Percentiles rank a stretch among this genome's conserved stretches.
These are phyloP conservation scores for Triticum turgidum DNA, from an alignment of 176 grass and related monocot genomes.

Conservation along the genomic window DNA sequence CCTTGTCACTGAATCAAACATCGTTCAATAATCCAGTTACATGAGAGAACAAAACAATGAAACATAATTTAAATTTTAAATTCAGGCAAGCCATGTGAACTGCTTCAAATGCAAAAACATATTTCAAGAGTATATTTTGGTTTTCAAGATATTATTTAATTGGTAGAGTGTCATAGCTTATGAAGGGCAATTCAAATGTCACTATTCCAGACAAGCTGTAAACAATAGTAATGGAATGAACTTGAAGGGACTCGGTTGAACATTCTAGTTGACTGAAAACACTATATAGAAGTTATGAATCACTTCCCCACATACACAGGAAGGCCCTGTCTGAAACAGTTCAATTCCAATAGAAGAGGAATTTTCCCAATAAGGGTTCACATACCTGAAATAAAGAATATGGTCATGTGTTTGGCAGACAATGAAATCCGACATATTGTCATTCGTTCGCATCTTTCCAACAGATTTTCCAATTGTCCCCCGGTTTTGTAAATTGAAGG, in stretches of 20 bases:
- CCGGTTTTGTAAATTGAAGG: conserved; percentile 74
- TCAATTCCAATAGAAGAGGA: not conserved
- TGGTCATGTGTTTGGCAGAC: conserved; percentile 90
- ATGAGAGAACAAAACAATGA: not conserved
- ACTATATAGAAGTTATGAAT: not conserved
- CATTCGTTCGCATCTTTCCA: conserved; percentile 96
- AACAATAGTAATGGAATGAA: conserved; percentile 12
- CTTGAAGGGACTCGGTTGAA: not conserved
- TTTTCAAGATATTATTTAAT: conserved; percentile 13
- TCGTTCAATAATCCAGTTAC: conserved; percentile 33
- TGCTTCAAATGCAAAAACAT: not conserved
- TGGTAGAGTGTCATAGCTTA: not conserved
- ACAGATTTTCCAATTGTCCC: conserved; percentile 98
- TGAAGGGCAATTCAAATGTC: not conserved
- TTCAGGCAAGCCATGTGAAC: not conserved
- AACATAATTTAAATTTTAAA: not conserved
- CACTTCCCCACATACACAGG: not conserved
- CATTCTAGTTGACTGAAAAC: conserved; percentile 2
- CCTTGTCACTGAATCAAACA: conserved; percentile 73
- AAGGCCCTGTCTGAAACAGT: not conserved
- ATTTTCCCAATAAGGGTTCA: not conserved
- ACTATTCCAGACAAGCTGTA: conserved; percentile 12
- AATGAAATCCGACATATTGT: conserved; percentile 87
- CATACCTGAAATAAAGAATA: conserved; percentile 96
- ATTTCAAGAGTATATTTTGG: not conserved